Percentiles rank a stretch among this genome's conserved stretches.
These are phyloP conservation scores for Sechiopsis laciniata DNA, from an alignment of 306 rosid genomes.

Conservation along the genomic window DNA sequence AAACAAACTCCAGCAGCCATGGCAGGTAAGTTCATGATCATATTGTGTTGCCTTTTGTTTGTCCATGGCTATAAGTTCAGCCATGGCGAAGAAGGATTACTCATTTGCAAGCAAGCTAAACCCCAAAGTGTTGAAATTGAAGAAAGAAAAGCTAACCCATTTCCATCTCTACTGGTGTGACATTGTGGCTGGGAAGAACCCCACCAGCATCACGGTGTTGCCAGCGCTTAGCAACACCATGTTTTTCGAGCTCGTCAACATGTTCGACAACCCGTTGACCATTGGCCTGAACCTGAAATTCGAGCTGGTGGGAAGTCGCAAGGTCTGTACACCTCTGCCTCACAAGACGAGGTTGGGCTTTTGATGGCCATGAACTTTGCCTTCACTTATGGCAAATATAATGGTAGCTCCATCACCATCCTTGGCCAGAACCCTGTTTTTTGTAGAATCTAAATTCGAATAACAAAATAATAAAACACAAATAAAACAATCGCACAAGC, in stretches of 20 bases:
- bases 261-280: slow-evolving; percentile 35
- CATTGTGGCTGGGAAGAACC: slow-evolving; percentile 28
- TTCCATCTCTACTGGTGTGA: slow-evolving; percentile 68
- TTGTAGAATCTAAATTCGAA: no score
- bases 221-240: slow-evolving; percentile 1
- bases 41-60: slow-evolving; percentile 12
- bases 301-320: slow-evolving; percentile 33
- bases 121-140: slow-evolving; percentile 29
- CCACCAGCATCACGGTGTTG: slow-evolving; percentile 22
- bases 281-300: slow-evolving; percentile 28
- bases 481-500: no score
- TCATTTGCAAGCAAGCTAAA: slow-evolving; percentile 31
- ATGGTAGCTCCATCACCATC: slow-evolving; percentile 58
- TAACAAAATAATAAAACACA: no score
- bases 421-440: no score
- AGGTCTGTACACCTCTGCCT: slow-evolving; percentile 28
- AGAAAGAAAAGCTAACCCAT: slow-evolving; percentile 48
- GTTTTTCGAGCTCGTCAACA: slow-evolving; percentile 26
- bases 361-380: slow-evolving; percentile 70
- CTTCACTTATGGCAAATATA: slow-evolving; percentile 54
- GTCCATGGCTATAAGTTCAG: background rate
- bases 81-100: background rate
- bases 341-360: slow-evolving; percentile 27
- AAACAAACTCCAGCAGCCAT: background rate
- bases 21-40: background rate